Conservation (phyloP, 2,329 filamentous ascomycete genomes). For the Thielaviopsis ethacetica region DNA sequence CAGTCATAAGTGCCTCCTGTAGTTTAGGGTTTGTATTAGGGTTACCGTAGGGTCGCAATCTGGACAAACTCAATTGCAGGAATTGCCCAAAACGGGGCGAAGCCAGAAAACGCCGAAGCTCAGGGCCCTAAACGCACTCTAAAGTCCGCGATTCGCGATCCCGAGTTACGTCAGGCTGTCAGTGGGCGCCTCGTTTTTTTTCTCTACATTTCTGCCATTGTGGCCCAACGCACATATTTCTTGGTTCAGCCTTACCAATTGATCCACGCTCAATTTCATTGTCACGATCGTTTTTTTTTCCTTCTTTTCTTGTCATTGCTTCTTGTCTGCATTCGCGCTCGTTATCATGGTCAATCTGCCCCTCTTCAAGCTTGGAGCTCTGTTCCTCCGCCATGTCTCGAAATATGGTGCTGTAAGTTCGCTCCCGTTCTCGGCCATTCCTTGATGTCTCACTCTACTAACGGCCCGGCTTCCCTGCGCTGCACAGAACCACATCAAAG, state of each 20-base stretch:
- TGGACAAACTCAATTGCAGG: no score
- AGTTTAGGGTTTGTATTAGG: neutral
- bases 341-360: slow-evolving; percentile 44
- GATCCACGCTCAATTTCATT: no score
- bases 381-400: slow-evolving; percentile 49
- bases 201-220: no score
- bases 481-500: slow-evolving; percentile 50
- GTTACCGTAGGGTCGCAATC: no score
- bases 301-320: neutral
- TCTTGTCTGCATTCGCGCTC: neutral
- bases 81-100: no score
- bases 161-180: no score
- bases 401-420: slow-evolving; percentile 51
- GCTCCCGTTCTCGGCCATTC: neutral
- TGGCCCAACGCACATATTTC: no score
- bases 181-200: no score
- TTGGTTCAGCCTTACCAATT: no score
- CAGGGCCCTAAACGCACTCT: no score
- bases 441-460: neutral
- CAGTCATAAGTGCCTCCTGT: neutral
- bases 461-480: neutral
- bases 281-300: neutral
- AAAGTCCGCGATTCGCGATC: no score
- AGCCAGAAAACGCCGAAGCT: no score
- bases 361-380: slow-evolving; percentile 48